Evolutionary conservation across 106 monocot genomes (phyloP).

Genomic region (Phalaenopsis aphrodite): DNA sequence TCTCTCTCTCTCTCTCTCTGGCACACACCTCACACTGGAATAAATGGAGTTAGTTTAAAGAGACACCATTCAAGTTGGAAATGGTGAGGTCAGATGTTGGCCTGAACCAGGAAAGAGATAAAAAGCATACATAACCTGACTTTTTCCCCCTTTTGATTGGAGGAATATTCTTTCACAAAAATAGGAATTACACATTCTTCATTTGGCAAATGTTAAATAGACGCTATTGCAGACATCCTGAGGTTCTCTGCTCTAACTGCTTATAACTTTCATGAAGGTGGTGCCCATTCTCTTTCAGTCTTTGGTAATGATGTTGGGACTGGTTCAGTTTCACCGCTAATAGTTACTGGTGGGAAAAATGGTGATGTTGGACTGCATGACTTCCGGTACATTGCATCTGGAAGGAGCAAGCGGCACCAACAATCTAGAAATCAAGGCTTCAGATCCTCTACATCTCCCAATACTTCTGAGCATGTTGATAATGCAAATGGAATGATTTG

Average conservation of each 20-base stretch:
- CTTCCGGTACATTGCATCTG: slow-evolving; percentile 78
- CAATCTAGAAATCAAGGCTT: slow-evolving; percentile 29
- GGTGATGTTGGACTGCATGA: slow-evolving; percentile 92
- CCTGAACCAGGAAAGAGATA: not conserved
- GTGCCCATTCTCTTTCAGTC: slow-evolving; percentile 78
- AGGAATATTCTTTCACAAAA: not conserved
- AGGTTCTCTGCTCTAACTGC: not conserved
- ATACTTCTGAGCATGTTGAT: slow-evolving; percentile 25
- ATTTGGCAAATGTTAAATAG: not conserved
- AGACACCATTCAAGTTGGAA: not conserved
- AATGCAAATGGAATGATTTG: slow-evolving; percentile 82
- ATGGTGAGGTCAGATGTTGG: not conserved
- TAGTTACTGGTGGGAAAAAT: slow-evolving; percentile 81
- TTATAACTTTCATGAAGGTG: slow-evolving; percentile 47
- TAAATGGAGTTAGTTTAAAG: too few relatives aligned
- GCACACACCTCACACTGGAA: too few relatives aligned
- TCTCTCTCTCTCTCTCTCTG: too few relatives aligned
- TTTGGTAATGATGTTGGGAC: slow-evolving; percentile 69
- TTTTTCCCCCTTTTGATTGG: not conserved
- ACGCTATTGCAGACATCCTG: not conserved
- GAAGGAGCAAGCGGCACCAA: slow-evolving; percentile 52
- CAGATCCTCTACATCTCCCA: slow-evolving; percentile 14
- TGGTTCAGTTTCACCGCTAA: slow-evolving; percentile 69
- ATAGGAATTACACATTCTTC: not conserved
- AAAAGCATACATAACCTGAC: not conserved